Evolutionary conservation across 176 grass and related monocot genomes (phyloP), one percentile per base, ranked within the genome.

Genomic region (Typha latifolia): DNA sequence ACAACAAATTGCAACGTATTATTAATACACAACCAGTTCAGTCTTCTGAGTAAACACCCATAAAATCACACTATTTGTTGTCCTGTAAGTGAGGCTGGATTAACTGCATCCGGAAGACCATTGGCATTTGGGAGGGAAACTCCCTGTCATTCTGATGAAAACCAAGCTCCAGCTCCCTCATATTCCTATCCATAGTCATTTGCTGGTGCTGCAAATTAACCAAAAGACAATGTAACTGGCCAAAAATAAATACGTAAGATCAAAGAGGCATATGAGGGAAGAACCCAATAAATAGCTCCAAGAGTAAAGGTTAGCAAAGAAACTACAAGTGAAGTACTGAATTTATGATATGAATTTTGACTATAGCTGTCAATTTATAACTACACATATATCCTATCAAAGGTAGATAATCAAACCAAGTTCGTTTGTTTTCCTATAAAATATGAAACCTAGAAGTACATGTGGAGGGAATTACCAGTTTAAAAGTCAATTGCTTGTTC

Each of bases 81-180:
- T 87, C 89, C 67, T 94, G 89, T 70, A 99, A 78, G 48, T 99
- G 94, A 63, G 86, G 95, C 57, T 99, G 95, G 48, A 78, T 90
- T 43, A 86, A 86, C 71, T 99, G 95, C 31, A 99, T 84, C 0
- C 86, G 89, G 67, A 99, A 99, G 20, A 76, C 91, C 79, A 94
- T 85, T 18, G 86, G 86, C 73, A 99, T 99, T 72, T 99, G 95
- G 12, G 85, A 75, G 1, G 73, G 80, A 63, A 97, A 84, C 47
- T 97, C 83, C 74, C 88, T 80, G 61, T 92, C 88, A 69, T 75
- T 68, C 49, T 83, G 77, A 51, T 88, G 70, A 64, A 74, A 97
- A 5, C 85, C 78, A 69, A 97, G 82, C 67, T 97, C 93, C 34
- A 90, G 82, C 16, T 90, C 86, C 74, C 84, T 82, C 71, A 99